phyloP scores from a whole-genome alignment of 2,329 filamentous ascomycete genomes.

The Fusarium tanahbumbuense region DNA sequence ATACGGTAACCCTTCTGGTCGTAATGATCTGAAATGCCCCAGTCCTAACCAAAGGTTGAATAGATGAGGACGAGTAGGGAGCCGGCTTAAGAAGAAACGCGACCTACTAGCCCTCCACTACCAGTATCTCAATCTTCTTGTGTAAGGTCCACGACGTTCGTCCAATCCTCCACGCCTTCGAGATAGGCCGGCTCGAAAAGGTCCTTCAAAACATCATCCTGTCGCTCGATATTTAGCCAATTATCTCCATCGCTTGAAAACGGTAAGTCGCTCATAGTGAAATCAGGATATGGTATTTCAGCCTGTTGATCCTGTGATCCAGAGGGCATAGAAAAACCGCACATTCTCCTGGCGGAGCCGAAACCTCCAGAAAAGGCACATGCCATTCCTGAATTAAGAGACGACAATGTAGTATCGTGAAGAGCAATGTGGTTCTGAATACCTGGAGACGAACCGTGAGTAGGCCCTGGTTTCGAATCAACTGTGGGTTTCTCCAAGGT shows the following conservation, averaged over 20 bases:
- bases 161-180: not conserved
- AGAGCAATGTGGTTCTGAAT: not conserved
- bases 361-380: not conserved
- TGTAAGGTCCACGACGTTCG: not conserved
- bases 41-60: not conserved
- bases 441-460: not conserved
- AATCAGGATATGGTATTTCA: slow-evolving; percentile 4
- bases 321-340: not conserved
- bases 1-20: not conserved
- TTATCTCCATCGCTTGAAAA: not conserved
- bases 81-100: not conserved
- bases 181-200: not conserved
- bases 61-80: not conserved
- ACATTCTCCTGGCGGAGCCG: not conserved
- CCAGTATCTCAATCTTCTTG: not conserved
- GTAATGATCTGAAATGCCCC: not conserved
- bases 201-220: not conserved
- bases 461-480: not conserved
- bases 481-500: slow-evolving; percentile 1
- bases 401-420: not conserved
- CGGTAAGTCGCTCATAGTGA: not conserved
- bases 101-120: not conserved
- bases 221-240: not conserved
- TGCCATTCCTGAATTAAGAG: not conserved
- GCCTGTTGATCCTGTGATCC: slow-evolving; percentile 1